Base-by-base conservation (phyloP, 2,329 filamentous ascomycete genomes). In the Bipolaris bicolor region DNA sequence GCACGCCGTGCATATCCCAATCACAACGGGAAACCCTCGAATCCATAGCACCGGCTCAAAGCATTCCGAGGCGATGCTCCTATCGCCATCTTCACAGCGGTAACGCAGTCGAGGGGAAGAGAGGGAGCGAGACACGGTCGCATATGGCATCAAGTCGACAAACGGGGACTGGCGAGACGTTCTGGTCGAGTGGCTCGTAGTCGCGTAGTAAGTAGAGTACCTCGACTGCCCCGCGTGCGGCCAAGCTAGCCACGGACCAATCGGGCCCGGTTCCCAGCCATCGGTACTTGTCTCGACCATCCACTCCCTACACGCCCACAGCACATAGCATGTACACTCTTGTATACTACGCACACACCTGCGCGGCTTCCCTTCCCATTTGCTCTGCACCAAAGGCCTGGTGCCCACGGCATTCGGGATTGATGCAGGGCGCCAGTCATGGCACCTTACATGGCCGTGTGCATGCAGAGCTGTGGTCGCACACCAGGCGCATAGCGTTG, bases 1-100 rank as follows among this genome's bases (percentile, higher is more conserved):
- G 55, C 55, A 57, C 55, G 50, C 45, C 46, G 29, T 54, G 51
- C 51, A 50, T 46, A 33, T 36, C 40, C 55, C 55, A 54, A 54
- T 48, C 50, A 54, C 39, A 54, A 49, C 3, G 39, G 33, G 7
- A 31, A 18, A 45, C 39, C 13, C 44, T 48, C 37, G 50, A n/a
- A 31, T 57, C 13, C 44, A 39, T 49, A 18, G 50, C 20, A 43
- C 51, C 55, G 51, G 55, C 55, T 58, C 50, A 53, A 53, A 40
- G 36, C 49, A 43, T 41, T 16, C 48, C 41, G 47, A 22, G 43
- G 33, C 29, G 47, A 44, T 44, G 44, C 51, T 49, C 18, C 22
- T 41, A 16, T 49, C 29, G 41, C 37, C 47, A 48, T 29, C 18
- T 46, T 16, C 34, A 16, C 3, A 33, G 10, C 26, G 40, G 33